Evolutionary conservation across 2,329 filamentous ascomycete genomes (phyloP), one percentile per base, ranked within the genome.

Genomic region (Aspergillus tubingensis): DNA sequence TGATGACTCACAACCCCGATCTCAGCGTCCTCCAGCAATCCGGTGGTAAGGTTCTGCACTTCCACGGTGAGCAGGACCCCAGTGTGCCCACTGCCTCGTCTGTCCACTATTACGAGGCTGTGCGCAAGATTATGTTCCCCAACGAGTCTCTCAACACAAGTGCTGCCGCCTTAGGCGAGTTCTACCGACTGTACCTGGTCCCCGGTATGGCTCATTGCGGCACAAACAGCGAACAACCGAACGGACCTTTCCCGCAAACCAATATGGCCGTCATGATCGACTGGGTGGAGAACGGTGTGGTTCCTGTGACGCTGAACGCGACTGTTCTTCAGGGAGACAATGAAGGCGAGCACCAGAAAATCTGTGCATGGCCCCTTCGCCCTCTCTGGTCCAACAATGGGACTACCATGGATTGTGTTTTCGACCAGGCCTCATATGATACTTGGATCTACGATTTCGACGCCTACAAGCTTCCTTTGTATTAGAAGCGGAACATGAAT

Each of bases 11-110:
- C 82, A 8, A 84, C 78, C 1, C 70, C 77, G 47, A 81, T 82
- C 1, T 68, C 3, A 74, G 23, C n/a, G 27, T 11, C 17, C 27
- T 52, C 2, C 49, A 52, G 13, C 8, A 17, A 8, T 15, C 49
- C 0, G 83, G 83, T 19, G 83, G 81, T 53, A 86, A 86, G 70
- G 69, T 86, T 2, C 69, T 86, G 10, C 82, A 85, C 66, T 83
- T 79, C 71, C 83, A 86, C 70, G 83, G 83, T 56, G 83, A 86
- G 68, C 79, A 79, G 0, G 84, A 86, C 68, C 67, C 74, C 38
- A 79, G 75, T 3, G 77, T 86, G 53, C 83, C 83, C 1, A 72
- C 83, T 0, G 82, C 77, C 3, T 83, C 82, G 0, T 84, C 82
- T 0, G 79, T 84, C 0, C 81, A 78, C 62, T 86, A 85, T 72